Conservation (phyloP, 169 alveolate species). For the Plasmodium relictum region DNA sequence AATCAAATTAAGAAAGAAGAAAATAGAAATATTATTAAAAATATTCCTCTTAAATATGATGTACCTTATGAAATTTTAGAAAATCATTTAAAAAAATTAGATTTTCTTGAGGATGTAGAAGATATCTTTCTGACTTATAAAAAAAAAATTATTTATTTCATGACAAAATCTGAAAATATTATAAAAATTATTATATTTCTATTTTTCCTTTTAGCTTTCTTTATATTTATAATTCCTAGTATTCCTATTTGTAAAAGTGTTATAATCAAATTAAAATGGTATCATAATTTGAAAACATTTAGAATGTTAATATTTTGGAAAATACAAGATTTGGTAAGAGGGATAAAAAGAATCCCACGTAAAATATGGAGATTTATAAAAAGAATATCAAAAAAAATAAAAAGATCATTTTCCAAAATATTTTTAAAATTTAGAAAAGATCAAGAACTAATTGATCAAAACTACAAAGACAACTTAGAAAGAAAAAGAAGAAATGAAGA, state of each 20-base stretch:
- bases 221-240: slow-evolving; percentile 35
- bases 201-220: background rate
- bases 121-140: background rate
- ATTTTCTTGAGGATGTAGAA: background rate
- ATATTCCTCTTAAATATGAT: slow-evolving; percentile 9
- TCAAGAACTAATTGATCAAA: slow-evolving; percentile 10
- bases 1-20: background rate
- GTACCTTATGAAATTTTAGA: background rate
- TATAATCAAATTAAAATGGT: slow-evolving; percentile 14
- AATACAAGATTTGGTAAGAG: slow-evolving; percentile 8
- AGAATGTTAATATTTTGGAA: slow-evolving; percentile 16
- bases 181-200: slow-evolving; percentile 20
- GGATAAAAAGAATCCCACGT: background rate
- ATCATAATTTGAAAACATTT: slow-evolving; percentile 13
- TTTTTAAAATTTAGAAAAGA: slow-evolving; percentile 8
- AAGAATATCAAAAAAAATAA: background rate
- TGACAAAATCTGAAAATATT: background rate
- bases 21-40: slow-evolving; percentile 1
- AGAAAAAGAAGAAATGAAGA: slow-evolving; percentile 15
- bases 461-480: background rate
- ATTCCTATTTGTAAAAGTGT: slow-evolving; percentile 14
- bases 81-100: background rate
- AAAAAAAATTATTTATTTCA: background rate
- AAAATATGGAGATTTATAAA: background rate
- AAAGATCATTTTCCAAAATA: background rate